Base-by-base conservation (phyloP, 1,284 basidiomycete species). In the Cryptococcus maquisensis region DNA sequence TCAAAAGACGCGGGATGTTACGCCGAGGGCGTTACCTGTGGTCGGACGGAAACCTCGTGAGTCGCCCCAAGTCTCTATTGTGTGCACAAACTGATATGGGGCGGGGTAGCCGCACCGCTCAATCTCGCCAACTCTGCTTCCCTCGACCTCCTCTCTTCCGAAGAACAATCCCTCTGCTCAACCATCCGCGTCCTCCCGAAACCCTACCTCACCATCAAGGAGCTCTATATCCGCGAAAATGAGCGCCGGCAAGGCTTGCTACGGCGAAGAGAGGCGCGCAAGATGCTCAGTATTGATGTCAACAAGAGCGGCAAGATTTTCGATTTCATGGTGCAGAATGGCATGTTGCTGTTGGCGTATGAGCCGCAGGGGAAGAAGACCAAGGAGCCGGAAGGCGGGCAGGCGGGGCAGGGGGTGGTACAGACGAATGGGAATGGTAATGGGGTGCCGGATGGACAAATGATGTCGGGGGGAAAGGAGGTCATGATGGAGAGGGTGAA, bases 171-270 rank as follows among this genome's bases (percentile, higher is more conserved):
- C 0, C 83, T 97, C n/a, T 96, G 93, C 73, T 88, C 90, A 3
- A 82, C 83, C 52, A 80, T 96, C 16, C 86, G 90, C 5, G 91
- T 96, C 56, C 80, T 95, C 38, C 93, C 93, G 0, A 90, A 90
- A 66, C 90, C 92, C 1, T 97, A 94, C 74, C 83, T 96, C 45
- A 83, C 87, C 55, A 88, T 96, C 78, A 96, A 96, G 72, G 90
- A 95, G 75, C 88, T 87, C 8, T 83, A 95, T 43, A 85, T 96
- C 23, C 83, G 90, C 36, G 93, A 96, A 76, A 94, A 91, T 67
- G 88, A 89, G 7, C 81, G 90, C n/a, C 81, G 90, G 53, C 86
- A 88, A 32, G 92, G 91, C 13, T 86, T 88, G 72, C 80, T 95
- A 26, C 85, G 88, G 48, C 81, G 88, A 20, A 81, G 90, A 52